Conservation (phyloP, 441 rosid genomes). For the Croton setiger region DNA sequence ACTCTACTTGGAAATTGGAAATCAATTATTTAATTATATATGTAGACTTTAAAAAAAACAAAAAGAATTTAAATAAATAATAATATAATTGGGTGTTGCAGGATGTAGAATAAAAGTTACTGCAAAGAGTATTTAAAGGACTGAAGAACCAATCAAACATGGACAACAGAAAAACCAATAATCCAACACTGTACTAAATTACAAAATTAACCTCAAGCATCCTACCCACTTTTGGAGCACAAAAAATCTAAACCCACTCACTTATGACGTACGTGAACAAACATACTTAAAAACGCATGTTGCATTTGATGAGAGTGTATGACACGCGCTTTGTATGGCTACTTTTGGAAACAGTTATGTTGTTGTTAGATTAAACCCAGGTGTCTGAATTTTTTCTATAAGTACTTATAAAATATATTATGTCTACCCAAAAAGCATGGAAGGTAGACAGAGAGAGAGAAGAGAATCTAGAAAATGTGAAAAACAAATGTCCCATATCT, state of each 20-base stretch:
- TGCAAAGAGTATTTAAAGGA: conserved; percentile 6
- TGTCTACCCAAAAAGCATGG: conserved; percentile 36
- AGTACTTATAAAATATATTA: conserved; percentile 12
- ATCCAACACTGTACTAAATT: conserved; percentile 16
- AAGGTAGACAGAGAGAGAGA: conserved; percentile 17
- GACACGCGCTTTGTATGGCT: conserved; percentile 3
- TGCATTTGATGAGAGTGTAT: not conserved
- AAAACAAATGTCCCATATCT: conserved; percentile 24
- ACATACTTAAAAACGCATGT: not conserved
- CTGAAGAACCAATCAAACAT: conserved; percentile 13
- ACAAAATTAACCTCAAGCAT: not conserved
- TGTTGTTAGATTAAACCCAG: conserved; percentile 27
- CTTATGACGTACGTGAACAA: no score
- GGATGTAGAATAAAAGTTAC: not conserved
- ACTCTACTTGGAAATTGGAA: not conserved
- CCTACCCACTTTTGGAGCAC: not conserved
- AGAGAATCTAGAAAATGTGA: conserved; percentile 42
- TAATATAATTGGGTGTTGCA: not conserved
- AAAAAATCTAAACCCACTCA: not conserved
- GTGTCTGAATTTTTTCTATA: conserved; percentile 22
- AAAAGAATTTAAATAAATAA: not conserved
- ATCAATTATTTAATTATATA: no score
- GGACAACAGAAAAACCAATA: conserved; percentile 13
- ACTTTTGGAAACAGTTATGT: conserved; percentile 35
- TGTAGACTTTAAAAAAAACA: not conserved